Evolutionary conservation across 2,329 filamentous ascomycete genomes (phyloP).

Genomic region (Biscogniauxia marginata): DNA sequence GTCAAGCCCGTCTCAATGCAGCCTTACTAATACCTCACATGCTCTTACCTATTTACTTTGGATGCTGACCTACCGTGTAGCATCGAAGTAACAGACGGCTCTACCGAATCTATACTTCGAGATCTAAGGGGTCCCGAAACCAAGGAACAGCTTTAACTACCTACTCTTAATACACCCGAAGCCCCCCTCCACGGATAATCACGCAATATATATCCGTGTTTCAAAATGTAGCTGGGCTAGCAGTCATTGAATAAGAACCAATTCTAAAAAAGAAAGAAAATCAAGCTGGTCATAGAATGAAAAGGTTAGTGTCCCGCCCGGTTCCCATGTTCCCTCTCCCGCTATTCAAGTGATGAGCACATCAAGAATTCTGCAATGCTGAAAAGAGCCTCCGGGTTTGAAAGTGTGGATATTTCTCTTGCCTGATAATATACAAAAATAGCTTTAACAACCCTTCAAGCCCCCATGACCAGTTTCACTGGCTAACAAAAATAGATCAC

Average conservation of each 20-base stretch:
- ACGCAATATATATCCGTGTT: not conserved
- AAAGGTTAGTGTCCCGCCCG: not conserved
- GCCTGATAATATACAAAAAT: conserved; percentile 25
- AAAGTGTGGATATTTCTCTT: conserved; percentile 34
- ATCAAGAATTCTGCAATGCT: conserved; percentile 40
- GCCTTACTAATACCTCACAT: not conserved
- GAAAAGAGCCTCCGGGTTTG: conserved; percentile 26
- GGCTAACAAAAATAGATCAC: not conserved
- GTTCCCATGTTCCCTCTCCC: not conserved
- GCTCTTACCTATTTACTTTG: not conserved
- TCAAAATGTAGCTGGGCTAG: not conserved
- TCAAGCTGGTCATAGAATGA: not conserved
- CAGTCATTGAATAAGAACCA: not conserved
- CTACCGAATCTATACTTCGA: no score
- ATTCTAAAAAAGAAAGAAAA: not conserved
- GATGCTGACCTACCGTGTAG: no score
- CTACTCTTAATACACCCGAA: no score
- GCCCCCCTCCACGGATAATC: not conserved
- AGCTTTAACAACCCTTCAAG: conserved; percentile 5
- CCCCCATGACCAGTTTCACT: not conserved
- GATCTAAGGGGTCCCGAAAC: no score
- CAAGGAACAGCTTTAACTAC: no score
- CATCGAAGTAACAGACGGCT: no score
- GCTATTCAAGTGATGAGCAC: conserved; percentile 27
- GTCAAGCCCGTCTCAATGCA: not conserved